Percentiles rank a stretch among this genome's conserved stretches.
Evolutionary conservation across 2,329 filamentous ascomycete genomes (phyloP).

Genomic region (Leptographium wingfieldii): DNA sequence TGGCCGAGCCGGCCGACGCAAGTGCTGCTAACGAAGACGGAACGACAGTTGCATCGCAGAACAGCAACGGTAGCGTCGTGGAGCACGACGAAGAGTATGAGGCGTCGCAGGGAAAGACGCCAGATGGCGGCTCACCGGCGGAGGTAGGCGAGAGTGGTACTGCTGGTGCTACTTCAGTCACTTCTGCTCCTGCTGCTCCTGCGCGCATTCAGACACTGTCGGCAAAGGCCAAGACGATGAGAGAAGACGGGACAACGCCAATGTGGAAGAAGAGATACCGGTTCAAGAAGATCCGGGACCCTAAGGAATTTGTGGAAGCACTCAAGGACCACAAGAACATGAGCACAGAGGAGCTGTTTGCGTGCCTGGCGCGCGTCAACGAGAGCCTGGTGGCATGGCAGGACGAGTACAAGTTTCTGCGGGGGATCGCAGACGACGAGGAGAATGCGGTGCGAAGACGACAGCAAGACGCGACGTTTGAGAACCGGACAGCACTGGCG

Average conservation of each 20-base stretch:
- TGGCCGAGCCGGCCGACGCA: not conserved
- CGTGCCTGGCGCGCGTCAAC: slow-evolving; percentile 30
- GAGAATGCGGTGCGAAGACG: slow-evolving; percentile 42
- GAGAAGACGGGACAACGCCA: slow-evolving; percentile 2
- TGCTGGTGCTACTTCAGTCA: not conserved
- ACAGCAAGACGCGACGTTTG: slow-evolving; percentile 24
- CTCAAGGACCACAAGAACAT: slow-evolving; percentile 39
- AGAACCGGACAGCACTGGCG: slow-evolving; percentile 26
- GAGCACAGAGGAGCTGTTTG: slow-evolving; percentile 31
- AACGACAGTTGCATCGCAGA: not conserved
- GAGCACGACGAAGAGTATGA: not conserved
- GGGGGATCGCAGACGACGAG: slow-evolving; percentile 41
- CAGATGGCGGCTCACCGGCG: not conserved
- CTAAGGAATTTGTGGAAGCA: slow-evolving; percentile 33
- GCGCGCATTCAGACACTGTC: not conserved
- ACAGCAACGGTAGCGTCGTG: not conserved
- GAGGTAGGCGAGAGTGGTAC: not conserved
- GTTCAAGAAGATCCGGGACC: slow-evolving; percentile 38
- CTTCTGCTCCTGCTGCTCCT: not conserved
- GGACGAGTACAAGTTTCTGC: slow-evolving; percentile 37
- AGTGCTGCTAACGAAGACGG: not conserved
- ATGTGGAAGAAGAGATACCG: slow-evolving; percentile 26
- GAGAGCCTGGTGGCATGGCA: slow-evolving; percentile 38
- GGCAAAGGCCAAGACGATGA: not conserved
- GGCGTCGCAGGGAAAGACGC: not conserved